Evolutionary conservation across 2,329 filamentous ascomycete species (phyloP), one percentile per base, ranked within the genome.

Genomic region (Calycina herbarum): DNA sequence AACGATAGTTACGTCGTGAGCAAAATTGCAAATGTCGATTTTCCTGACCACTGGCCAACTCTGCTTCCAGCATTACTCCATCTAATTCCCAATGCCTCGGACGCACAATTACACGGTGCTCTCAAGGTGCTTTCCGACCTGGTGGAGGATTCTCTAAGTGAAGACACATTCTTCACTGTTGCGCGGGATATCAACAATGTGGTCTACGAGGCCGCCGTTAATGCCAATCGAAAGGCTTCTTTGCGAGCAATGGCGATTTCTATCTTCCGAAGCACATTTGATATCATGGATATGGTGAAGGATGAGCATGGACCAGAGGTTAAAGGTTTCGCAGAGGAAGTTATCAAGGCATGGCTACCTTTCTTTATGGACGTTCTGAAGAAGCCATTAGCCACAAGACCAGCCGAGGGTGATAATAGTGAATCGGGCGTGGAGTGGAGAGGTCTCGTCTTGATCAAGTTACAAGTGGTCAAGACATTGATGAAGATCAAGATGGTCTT

Each of bases 261-360:
- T 51, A 92, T 97, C 65, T 97, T 98, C 82, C 87, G 93, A 65
- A 88, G 88, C 59, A 97, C 93, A 79, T 96, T 99, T 77, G 93
- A 98, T 76, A 92, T 95, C 64, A 86, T 99, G 80, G 93, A 98
- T 79, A 96, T 97, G 86, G 91, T 98, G 70, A 91, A 97, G 82
- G 94, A 97, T 71, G 92, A 96, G 72, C 92, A 98, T 79, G 91
- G 92, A 74, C 85, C 85, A 65, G 92, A 92, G 64, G 93, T 98
- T 67, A 95, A 92, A 78, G 85, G 84, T 1, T 99, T 99, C 77
- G 93, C 94, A 62, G 92, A 97, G 67, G 91, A 96, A 74, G 88
- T 93, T 0, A 83, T 98, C 59, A 85, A 83, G 71, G 86, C 86
- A 61, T 99, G 95, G 95, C 89, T 92, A 68, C 92, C 94, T 4